phyloP scores from a whole-genome alignment of 2,329 filamentous ascomycete species.

The Xylaria sp. region DNA sequence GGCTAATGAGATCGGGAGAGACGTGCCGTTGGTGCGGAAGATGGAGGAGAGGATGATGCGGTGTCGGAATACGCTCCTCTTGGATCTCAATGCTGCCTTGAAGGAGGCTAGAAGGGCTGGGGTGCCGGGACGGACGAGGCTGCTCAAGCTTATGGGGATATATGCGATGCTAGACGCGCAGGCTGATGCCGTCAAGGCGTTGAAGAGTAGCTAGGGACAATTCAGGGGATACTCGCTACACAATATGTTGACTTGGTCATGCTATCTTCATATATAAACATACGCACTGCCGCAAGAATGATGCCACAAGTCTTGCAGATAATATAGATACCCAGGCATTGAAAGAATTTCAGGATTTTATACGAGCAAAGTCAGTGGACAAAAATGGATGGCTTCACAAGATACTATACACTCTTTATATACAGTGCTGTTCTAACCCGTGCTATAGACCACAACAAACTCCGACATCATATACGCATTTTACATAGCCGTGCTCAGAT shows the following conservation, averaged over 20 bases:
- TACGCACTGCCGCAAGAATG: constrained; percentile 1
- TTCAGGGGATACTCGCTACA: not conserved
- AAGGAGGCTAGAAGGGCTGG: constrained; percentile 58
- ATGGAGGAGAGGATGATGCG: constrained; percentile 62
- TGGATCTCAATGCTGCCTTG: constrained; percentile 64
- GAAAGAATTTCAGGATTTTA: constrained; percentile 5
- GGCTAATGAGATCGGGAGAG: constrained; percentile 58
- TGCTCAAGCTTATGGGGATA: constrained; percentile 64
- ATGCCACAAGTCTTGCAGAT: constrained; percentile 5
- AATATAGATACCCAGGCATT: constrained; percentile 24
- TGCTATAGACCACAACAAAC: constrained; percentile 34
- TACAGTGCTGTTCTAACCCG: constrained; percentile 34
- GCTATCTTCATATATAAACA: not conserved
- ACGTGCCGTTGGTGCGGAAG: constrained; percentile 62
- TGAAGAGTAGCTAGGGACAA: constrained; percentile 54
- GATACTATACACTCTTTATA: constrained; percentile 39
- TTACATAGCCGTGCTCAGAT: constrained; percentile 67
- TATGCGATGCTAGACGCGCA: constrained; percentile 66
- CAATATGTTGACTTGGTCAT: not conserved
- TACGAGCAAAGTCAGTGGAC: not conserved
- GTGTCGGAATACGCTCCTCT: constrained; percentile 67
- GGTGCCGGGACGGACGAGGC: constrained; percentile 55
- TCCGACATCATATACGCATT: constrained; percentile 40
- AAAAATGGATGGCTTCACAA: constrained; percentile 26
- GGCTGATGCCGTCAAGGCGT: constrained; percentile 61